Conservation (phyloP, 495 filamentous ascomycete species). For the Aspergillus bridgeri region DNA sequence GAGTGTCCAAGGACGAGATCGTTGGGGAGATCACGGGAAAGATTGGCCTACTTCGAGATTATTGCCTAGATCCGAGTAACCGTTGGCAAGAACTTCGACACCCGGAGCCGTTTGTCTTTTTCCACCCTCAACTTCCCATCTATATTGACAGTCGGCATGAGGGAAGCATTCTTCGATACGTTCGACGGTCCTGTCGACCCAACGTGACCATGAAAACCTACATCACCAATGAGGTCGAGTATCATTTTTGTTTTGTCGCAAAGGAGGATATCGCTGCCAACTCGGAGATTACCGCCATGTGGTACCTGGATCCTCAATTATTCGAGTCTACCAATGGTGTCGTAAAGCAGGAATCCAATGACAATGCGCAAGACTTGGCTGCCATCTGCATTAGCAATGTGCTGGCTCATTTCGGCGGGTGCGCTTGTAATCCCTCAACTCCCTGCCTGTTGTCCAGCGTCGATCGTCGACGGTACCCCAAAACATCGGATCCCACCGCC, state of each 20-base stretch:
- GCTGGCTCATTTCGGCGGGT: constrained; percentile 82
- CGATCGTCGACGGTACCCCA: constrained; percentile 59
- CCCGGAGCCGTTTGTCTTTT: constrained; percentile 82
- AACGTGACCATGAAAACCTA: constrained; percentile 80
- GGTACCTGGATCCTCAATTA: constrained; percentile 57
- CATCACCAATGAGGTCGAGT: constrained; percentile 69
- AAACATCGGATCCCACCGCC: constrained; percentile 32
- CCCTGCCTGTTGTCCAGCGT: constrained; percentile 72
- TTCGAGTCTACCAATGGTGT: constrained; percentile 43
- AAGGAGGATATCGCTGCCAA: constrained; percentile 63
- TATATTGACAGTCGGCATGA: constrained; percentile 87
- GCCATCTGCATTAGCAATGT: constrained; percentile 65
- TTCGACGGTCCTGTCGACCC: constrained; percentile 82
- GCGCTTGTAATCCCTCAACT: constrained; percentile 66
- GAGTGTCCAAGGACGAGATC: constrained; percentile 60
- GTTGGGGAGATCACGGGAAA: constrained; percentile 86
- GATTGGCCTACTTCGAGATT: constrained; percentile 74
- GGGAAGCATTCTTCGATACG: constrained; percentile 79
- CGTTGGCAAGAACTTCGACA: constrained; percentile 72
- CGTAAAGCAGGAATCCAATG: constrained; percentile 43
- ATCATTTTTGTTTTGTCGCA: constrained; percentile 86
- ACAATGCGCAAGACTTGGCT: constrained; percentile 44
- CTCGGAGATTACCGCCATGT: constrained; percentile 62
- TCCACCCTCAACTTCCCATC: constrained; percentile 75
- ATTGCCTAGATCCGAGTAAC: constrained; percentile 67